These are phyloP conservation scores for Clitopilus passeckerianus DNA, from an alignment of 768 basidiomycete genomes.

Conservation along the genomic window DNA sequence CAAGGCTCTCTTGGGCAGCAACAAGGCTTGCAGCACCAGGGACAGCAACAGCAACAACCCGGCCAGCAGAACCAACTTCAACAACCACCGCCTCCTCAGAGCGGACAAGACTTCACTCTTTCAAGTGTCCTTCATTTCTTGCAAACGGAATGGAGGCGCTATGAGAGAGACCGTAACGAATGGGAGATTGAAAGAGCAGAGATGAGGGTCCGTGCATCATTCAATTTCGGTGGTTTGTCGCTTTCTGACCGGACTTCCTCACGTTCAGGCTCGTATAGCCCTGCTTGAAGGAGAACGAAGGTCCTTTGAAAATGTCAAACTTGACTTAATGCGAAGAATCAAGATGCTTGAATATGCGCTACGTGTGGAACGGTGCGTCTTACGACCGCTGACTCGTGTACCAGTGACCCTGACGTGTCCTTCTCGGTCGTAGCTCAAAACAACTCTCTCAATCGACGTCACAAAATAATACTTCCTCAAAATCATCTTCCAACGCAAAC, in stretches of 20 bases:
- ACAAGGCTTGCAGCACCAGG: constrained; percentile 60
- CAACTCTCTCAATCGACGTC: constrained; percentile 62
- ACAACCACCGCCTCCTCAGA: constrained; percentile 76
- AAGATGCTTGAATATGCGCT: constrained; percentile 99
- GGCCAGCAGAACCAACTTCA: constrained; percentile 45
- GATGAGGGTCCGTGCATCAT: constrained; percentile 76
- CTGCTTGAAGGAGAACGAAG: constrained; percentile 95
- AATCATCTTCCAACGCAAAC: constrained; percentile 64
- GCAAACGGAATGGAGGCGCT: constrained; percentile 96
- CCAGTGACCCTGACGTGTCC: constrained; percentile 29
- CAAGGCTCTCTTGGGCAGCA: constrained; percentile 27
- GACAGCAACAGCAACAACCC: constrained; percentile 44
- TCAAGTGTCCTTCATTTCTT: constrained; percentile 95
- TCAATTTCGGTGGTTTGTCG: constrained; percentile 17
- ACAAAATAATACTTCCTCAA: constrained; percentile 52
- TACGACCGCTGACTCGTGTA: constrained; percentile 7
- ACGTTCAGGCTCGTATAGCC: constrained; percentile 84
- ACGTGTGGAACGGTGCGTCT: constrained; percentile 85
- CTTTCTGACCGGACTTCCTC: constrained; percentile 17
- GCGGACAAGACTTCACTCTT: constrained; percentile 88
- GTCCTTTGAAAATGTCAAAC: constrained; percentile 95
- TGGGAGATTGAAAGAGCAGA: constrained; percentile 99
- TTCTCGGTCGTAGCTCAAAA: constrained; percentile 56
- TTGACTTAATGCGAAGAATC: constrained; percentile 92
- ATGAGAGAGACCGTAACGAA: constrained; percentile 98